A percentile compares a stretch with the other conserved stretches of the same genome.
These are phyloP conservation scores for Neocallimastix lanati DNA, from an alignment of 192 early-diverging fungal genomes.

Conservation along the genomic window DNA sequence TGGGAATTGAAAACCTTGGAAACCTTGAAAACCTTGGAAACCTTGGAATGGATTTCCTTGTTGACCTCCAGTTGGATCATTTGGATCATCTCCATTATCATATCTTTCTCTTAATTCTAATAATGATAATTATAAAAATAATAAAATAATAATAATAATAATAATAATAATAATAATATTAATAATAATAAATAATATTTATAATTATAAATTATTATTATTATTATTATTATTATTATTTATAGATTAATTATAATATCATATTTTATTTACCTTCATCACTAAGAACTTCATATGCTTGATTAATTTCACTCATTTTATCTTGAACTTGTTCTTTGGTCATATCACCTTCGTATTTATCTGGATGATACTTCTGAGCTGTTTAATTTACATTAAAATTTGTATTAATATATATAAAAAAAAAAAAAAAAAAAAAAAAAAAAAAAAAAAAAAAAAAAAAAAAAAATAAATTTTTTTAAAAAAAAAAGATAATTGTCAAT, in stretches of 20 bases:
- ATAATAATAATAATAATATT: too few species aligned
- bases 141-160: too few species aligned
- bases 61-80: constrained; percentile 28
- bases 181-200: too few species aligned
- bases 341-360: constrained; percentile 62
- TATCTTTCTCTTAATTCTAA: constrained; percentile 33
- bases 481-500: too few species aligned
- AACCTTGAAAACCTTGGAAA: too few species aligned
- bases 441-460: too few species aligned
- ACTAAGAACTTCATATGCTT: constrained; percentile 63
- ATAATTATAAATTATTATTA: too few species aligned
- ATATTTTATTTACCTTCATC: neutral
- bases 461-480: too few species aligned
- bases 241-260: neutral
- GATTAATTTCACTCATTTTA: constrained; percentile 87
- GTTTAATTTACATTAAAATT: neutral
- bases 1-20: too few species aligned
- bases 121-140: too few species aligned
- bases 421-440: too few species aligned
- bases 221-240: neutral
- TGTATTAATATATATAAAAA: too few species aligned
- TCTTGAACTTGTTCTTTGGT: constrained; percentile 50
- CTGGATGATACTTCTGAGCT: constrained; percentile 67
- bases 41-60: constrained; percentile 5
- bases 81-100: constrained; percentile 63